phyloP scores from a whole-genome alignment of 495 filamentous ascomycete species.

The Darksidea phi region DNA sequence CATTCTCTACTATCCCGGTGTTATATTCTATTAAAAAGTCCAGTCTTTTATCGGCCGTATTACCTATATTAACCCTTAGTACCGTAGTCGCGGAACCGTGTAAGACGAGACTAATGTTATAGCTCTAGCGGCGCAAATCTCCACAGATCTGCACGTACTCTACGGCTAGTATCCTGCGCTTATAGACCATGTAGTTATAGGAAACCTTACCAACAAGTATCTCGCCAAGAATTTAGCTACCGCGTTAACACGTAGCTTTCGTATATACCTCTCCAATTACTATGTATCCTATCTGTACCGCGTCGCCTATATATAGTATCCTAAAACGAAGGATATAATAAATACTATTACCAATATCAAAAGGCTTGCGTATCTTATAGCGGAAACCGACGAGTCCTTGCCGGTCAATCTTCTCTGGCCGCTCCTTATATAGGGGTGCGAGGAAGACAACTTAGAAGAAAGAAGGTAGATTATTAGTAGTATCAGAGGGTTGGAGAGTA shows the following conservation, averaged over 20 bases:
- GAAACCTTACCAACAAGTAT: constrained; percentile 43
- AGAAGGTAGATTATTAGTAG: constrained; percentile 44
- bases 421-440: constrained; percentile 47
- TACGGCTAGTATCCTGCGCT: constrained; percentile 45
- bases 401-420: constrained; percentile 49
- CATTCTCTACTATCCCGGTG: constrained; percentile 19
- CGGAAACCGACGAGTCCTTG: constrained; percentile 39
- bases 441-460: constrained; percentile 45
- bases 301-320: constrained; percentile 47
- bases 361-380: constrained; percentile 40
- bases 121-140: constrained; percentile 34
- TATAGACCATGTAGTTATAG: constrained; percentile 47
- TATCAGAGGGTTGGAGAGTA: constrained; percentile 45
- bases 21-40: constrained; percentile 26
- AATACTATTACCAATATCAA: constrained; percentile 43
- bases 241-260: constrained; percentile 44
- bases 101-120: constrained; percentile 27
- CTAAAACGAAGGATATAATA: constrained; percentile 42
- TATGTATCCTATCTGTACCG: constrained; percentile 48
- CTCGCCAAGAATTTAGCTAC: constrained; percentile 44
- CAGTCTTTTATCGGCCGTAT: constrained; percentile 25
- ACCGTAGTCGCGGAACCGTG: constrained; percentile 22
- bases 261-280: constrained; percentile 47
- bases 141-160: constrained; percentile 44
- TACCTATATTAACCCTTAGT: constrained; percentile 19